Conservation (phyloP, 768 basidiomycete genomes). For the Lactifluus subvellereus region DNA sequence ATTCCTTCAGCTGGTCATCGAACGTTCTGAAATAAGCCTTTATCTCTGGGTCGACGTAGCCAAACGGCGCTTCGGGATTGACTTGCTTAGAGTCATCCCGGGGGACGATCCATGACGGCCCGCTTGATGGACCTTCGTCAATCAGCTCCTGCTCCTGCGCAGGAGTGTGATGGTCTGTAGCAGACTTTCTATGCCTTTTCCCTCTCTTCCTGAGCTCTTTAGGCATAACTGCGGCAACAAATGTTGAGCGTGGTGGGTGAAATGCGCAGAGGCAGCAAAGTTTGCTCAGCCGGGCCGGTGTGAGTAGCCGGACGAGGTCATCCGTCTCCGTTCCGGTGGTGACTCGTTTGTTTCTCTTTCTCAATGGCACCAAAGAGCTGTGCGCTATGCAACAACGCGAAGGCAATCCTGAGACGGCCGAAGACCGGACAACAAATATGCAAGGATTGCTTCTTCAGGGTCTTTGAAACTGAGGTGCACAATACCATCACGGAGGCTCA, state of each 20-base stretch:
- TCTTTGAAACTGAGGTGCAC: constrained; percentile 98
- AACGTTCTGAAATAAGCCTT: constrained; percentile 92
- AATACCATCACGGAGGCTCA: constrained; percentile 82
- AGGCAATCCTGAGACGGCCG: constrained; percentile 87
- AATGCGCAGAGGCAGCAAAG: neutral
- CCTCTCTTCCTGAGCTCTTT: constrained; percentile 71
- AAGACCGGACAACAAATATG: constrained; percentile 98
- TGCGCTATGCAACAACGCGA: constrained; percentile 64
- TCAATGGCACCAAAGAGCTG: constrained; percentile 79
- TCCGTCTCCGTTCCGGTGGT: neutral
- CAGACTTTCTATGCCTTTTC: constrained; percentile 60
- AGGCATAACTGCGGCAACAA: constrained; percentile 46
- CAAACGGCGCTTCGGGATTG: constrained; percentile 76
- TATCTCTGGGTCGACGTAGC: constrained; percentile 81
- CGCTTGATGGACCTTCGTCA: constrained; percentile 24
- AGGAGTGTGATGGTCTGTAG: constrained; percentile 27
- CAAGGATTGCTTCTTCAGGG: constrained; percentile 91
- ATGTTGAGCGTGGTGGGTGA: neutral
- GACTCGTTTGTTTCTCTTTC: neutral
- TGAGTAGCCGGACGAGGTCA: too few relatives aligned
- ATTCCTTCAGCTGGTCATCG: constrained; percentile 80
- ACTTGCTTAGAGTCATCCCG: constrained; percentile 34
- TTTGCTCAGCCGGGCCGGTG: too few relatives aligned
- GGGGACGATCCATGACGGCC: constrained; percentile 68
- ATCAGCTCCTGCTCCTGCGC: constrained; percentile 25